A percentile compares a stretch with the other conserved stretches of the same genome.
Evolutionary conservation across 768 basidiomycete genomes (phyloP).

Genomic region (Terana coerulea): DNA sequence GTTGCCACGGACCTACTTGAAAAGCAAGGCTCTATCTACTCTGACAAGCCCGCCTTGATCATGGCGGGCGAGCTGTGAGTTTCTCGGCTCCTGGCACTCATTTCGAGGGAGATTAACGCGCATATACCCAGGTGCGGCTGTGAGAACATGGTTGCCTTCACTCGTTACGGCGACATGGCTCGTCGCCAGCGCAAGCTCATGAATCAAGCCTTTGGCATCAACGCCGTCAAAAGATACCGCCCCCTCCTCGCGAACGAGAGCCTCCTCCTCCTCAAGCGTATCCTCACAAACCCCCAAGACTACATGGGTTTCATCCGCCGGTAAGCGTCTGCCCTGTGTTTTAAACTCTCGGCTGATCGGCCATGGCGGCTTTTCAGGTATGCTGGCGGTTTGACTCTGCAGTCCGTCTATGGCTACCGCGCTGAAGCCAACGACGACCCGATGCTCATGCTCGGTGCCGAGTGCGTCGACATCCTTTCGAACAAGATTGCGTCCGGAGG

Average conservation of each 20-base stretch:
- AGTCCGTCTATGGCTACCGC: constrained; percentile 62
- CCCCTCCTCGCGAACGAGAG: constrained; percentile 57
- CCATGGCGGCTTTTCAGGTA: constrained; percentile 31
- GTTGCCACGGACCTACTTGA: constrained; percentile 64
- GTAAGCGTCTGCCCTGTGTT: constrained; percentile 17
- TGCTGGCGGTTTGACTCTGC: constrained; percentile 50
- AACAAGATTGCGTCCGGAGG: constrained; percentile 42
- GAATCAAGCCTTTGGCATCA: constrained; percentile 55
- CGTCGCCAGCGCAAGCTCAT: constrained; percentile 66
- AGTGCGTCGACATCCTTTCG: constrained; percentile 37
- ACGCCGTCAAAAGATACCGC: constrained; percentile 51
- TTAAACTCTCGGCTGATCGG: neutral
- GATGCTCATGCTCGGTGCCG: constrained; percentile 39
- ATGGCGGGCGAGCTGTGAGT: constrained; percentile 73
- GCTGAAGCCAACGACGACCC: constrained; percentile 36
- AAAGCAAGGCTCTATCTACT: constrained; percentile 66
- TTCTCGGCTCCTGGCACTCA: neutral
- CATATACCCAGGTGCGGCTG: constrained; percentile 44
- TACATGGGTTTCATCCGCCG: constrained; percentile 34
- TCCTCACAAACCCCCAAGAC: constrained; percentile 40
- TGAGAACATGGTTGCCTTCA: constrained; percentile 70
- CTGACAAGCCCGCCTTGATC: constrained; percentile 65
- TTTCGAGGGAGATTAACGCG: neutral
- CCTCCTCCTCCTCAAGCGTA: constrained; percentile 49
- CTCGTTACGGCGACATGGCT: constrained; percentile 56